Conservation (phyloP, 1,284 basidiomycete genomes). For the Sutorius eximius region DNA sequence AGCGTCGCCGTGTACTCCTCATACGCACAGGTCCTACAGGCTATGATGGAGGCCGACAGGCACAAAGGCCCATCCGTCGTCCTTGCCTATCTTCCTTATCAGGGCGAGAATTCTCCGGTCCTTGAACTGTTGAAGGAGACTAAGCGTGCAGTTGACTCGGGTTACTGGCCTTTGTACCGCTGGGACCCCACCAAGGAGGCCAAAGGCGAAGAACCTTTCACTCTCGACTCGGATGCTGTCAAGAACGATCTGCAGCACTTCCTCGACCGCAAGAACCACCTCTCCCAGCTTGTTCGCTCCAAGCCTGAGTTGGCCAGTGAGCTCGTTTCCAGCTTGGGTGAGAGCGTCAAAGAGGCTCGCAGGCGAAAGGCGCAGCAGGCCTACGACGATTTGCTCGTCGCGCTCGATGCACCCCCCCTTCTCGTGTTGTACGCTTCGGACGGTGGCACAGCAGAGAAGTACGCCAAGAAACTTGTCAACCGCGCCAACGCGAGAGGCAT, state of each 20-base stretch:
- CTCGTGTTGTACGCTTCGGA: slow-evolving; percentile 92
- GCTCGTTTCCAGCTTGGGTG: slow-evolving; percentile 83
- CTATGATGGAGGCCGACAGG: slow-evolving; percentile 88
- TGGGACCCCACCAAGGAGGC: slow-evolving; percentile 90
- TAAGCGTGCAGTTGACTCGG: slow-evolving; percentile 93
- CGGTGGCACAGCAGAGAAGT: slow-evolving; percentile 93
- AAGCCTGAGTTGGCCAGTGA: slow-evolving; percentile 82
- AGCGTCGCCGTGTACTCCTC: slow-evolving; percentile 95
- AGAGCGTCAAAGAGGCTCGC: slow-evolving; percentile 81
- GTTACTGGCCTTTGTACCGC: slow-evolving; percentile 98
- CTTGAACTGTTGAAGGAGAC: slow-evolving; percentile 94
- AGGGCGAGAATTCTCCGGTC: slow-evolving; percentile 72
- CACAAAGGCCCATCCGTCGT: slow-evolving; percentile 92
- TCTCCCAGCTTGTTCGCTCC: slow-evolving; percentile 86
- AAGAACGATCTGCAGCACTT: slow-evolving; percentile 95
- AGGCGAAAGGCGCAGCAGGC: slow-evolving; percentile 83
- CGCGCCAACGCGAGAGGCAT: slow-evolving; percentile 88
- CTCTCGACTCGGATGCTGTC: slow-evolving; percentile 89
- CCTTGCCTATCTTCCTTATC: slow-evolving; percentile 93
- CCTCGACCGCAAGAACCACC: slow-evolving; percentile 94
- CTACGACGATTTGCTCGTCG: slow-evolving; percentile 82
- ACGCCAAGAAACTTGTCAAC: slow-evolving; percentile 84
- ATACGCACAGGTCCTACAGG: slow-evolving; percentile 93
- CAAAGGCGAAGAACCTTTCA: slow-evolving; percentile 81
- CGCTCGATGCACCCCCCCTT: slow-evolving; percentile 89